phyloP scores from a whole-genome alignment of 345 rosid species.

The Salix arbutifolia region DNA sequence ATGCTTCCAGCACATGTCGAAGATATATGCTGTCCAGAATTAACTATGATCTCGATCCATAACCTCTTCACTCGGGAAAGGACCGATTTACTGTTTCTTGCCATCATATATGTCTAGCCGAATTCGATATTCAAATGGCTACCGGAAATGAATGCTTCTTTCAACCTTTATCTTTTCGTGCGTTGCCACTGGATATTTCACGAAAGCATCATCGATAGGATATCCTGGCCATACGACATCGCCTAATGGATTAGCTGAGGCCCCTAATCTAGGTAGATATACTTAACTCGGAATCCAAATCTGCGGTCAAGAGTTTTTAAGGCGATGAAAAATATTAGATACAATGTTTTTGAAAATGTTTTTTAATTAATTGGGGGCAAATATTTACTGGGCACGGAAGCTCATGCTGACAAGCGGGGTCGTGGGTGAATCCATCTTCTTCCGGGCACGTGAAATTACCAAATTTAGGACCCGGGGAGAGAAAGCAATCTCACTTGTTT shows the following conservation, averaged over 20 bases:
- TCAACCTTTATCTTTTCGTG: no score
- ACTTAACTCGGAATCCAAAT: no score
- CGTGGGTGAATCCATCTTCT: neutral
- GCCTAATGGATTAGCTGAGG: no score
- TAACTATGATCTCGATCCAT: neutral
- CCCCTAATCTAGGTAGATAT: no score
- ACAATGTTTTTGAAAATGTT: no score
- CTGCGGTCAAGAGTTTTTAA: no score
- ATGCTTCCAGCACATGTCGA: neutral
- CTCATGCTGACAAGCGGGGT: neutral
- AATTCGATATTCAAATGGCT: neutral
- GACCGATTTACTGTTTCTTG: no score
- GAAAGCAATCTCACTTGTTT: neutral
- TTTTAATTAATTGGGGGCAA: neutral
- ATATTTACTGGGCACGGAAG: neutral
- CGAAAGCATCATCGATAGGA: no score
- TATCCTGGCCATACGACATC: no score
- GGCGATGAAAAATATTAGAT: no score
- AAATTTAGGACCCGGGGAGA: neutral
- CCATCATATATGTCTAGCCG: constrained; percentile 3
- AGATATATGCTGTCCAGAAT: neutral
- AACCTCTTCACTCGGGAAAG: no score
- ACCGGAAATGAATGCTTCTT: neutral
- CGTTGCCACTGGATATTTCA: no score
- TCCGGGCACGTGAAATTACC: constrained; percentile 3